Base-by-base conservation (phyloP, 495 filamentous ascomycete species). In the Xylaria sp. region DNA sequence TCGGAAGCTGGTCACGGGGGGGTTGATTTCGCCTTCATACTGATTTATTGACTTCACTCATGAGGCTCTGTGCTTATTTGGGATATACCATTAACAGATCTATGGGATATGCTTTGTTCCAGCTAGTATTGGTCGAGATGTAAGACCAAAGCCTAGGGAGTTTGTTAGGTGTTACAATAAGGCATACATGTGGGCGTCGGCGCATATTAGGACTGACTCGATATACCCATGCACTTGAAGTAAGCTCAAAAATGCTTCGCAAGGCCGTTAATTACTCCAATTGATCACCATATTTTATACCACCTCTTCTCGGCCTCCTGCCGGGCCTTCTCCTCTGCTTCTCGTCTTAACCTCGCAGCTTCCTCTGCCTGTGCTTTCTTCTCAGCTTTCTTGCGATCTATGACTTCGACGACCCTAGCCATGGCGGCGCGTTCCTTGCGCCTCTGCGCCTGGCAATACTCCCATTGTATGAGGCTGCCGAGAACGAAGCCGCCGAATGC, bases 401-500 rank as follows among this genome's bases (percentile, higher is more conserved):
- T 91, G 67, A 97, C 85, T 76, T 95, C 91, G 33, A 95, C 88
- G 11, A 90, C 91, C 69, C 93, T 82, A 73, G 92, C 90, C 88
- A 98, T 92, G 61, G 93, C 90, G 65, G 88, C 88, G 76, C 88
- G 85, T 81, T 97, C 95, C 70, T 89, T 82, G 46, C 85, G 79
- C 70, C 95, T 88, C 48, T 84, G 86, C 68, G 87, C 87, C 74
- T 93, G 90, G 81, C 94, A 99, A 72, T 90, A 93, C 81, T 97
- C 93, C 79, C 94, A 93, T 62, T 89, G 88, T 59, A 83, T 82
- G 24, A 92, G 78, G 3, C 92, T 90, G 15, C 82, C 85, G 53
- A 90, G 73, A 14, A 87, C 83, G 73, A 94, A 96, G 14, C 87
- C 81, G n/a, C 90, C 91, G 15, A 93, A 92, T 1, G 93, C 93